These are phyloP conservation scores for Copromyces sp. DNA, from an alignment of 495 filamentous ascomycete genomes.

Conservation along the genomic window DNA sequence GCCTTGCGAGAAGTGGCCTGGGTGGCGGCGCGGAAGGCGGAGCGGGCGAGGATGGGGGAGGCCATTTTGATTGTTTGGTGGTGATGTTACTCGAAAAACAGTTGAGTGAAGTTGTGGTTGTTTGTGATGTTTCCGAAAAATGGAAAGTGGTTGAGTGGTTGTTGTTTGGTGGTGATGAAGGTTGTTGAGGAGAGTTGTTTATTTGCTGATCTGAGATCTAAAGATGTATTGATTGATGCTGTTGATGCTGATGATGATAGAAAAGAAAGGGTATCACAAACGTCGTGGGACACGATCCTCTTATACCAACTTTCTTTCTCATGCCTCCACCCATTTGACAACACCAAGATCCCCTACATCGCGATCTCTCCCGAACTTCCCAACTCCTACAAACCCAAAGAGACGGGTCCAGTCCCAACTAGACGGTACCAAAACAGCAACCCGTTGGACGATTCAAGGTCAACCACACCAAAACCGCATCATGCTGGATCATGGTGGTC, in stretches of 20 bases:
- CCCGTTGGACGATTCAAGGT: too few species aligned
- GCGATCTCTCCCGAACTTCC: background rate
- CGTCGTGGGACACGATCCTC: background rate
- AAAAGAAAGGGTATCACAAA: background rate
- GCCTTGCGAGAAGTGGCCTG: background rate
- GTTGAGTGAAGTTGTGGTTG: background rate
- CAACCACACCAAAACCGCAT: background rate
- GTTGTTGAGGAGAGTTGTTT: background rate
- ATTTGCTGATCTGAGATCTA: background rate
- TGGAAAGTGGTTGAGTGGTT: background rate
- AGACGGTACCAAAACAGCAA: background rate
- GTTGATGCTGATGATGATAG: conserved; percentile 5
- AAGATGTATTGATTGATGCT: background rate
- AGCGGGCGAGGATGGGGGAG: conserved; percentile 17
- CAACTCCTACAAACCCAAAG: background rate
- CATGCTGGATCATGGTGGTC: background rate
- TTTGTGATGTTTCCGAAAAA: background rate
- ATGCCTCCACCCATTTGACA: background rate
- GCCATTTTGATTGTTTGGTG: conserved; percentile 8
- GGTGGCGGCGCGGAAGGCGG: conserved; percentile 15
- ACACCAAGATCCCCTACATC: background rate
- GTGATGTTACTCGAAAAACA: background rate
- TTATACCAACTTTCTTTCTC: conserved; percentile 3
- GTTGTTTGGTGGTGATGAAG: background rate
- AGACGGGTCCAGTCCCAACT: background rate